A percentile compares a stretch with the other conserved stretches of the same genome.
Conservation (phyloP, 352 stramenopile species). For the Globisporangium ultimum region DNA sequence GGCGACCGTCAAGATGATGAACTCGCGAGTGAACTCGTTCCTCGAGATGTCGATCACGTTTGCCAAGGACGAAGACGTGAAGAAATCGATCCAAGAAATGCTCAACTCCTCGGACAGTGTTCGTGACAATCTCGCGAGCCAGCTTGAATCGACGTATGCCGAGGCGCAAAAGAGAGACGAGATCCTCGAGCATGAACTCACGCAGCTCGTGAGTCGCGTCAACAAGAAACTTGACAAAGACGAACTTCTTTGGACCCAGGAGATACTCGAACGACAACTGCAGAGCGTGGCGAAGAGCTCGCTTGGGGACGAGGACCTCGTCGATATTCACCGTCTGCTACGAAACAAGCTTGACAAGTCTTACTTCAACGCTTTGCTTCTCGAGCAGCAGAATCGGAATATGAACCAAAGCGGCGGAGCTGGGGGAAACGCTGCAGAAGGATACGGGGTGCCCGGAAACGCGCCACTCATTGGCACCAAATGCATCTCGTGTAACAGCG, state of each 20-base stretch:
- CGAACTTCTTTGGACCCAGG: conserved; percentile 72
- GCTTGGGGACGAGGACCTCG: conserved; percentile 56
- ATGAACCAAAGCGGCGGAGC: conserved; percentile 8
- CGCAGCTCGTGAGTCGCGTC: conserved; percentile 56
- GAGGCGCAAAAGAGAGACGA: conserved; percentile 51
- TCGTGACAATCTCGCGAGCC: conserved; percentile 35
- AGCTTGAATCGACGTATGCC: conserved; percentile 39
- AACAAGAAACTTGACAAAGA: conserved; percentile 79
- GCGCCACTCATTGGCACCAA: conserved; percentile 43
- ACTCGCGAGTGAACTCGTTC: conserved; percentile 53
- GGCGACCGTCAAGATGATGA: conserved; percentile 66
- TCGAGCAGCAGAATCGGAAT: conserved; percentile 39
- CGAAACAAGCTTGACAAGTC: conserved; percentile 57
- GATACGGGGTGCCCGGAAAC: conserved; percentile 10
- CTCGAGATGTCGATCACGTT: conserved; percentile 62
- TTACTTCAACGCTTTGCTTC: conserved; percentile 49
- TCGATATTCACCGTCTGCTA: conserved; percentile 55
- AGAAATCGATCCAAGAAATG: conserved; percentile 67
- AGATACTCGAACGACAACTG: conserved; percentile 60
- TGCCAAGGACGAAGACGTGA: conserved; percentile 70
- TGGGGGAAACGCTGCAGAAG: conserved; percentile 1
- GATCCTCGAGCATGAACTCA: conserved; percentile 50
- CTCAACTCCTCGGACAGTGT: conserved; percentile 42
- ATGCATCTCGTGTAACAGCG: conserved; percentile 68
- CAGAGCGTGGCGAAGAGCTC: conserved; percentile 64